Base-by-base conservation (phyloP, 257 asterid genomes). In the Jasminum sambac region DNA sequence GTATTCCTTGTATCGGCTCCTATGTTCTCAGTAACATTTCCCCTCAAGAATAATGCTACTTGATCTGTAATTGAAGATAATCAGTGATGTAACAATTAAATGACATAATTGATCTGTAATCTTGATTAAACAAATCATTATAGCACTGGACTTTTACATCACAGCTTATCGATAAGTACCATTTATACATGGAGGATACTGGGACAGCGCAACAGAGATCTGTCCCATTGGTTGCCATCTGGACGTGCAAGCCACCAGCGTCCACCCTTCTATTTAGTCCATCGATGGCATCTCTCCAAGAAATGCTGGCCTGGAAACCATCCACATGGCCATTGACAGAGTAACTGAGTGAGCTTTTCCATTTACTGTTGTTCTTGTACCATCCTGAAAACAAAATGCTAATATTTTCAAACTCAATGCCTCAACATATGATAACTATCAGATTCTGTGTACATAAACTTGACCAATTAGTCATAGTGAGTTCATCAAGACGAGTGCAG, bases 281-380 rank as follows among this genome's bases (percentile, higher is more conserved):
- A 48, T 23, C 0, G 24, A n/a, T 48, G 58, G 58, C 2, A 11
- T 11, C 58, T 48, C 24, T 48, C 4, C 24, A 48, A 48, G n/a
- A 6, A 25, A 19, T 55, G 61, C 61, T 55, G 30, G 13, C 14
- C 10, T 6, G 11, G 61, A 26, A 4, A 55, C 61, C 61, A 55
- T 55, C 5, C 8, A 55, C 7, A 55, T 46, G 3, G n/a, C 4
- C 30, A 10, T 79, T 79, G 83, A 79, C 83, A 74, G 80, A 74
- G 67, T 64, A 61, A 50, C 25, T 13, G 77, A 79, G 77, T 75
- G 83, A 79, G 80, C 83, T 63, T 67, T 50, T 24, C 21, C 63
- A 16, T 37, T 42, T 78, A 52, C 38, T 64, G 70, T 46, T 55
- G 70, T 46, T 58, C 37, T 37, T n/a, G 16, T 44, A 55, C 58